Evolutionary conservation across 2,329 filamentous ascomycete genomes (phyloP), one percentile per base, ranked within the genome.

Genomic region (Verticillium longisporum): DNA sequence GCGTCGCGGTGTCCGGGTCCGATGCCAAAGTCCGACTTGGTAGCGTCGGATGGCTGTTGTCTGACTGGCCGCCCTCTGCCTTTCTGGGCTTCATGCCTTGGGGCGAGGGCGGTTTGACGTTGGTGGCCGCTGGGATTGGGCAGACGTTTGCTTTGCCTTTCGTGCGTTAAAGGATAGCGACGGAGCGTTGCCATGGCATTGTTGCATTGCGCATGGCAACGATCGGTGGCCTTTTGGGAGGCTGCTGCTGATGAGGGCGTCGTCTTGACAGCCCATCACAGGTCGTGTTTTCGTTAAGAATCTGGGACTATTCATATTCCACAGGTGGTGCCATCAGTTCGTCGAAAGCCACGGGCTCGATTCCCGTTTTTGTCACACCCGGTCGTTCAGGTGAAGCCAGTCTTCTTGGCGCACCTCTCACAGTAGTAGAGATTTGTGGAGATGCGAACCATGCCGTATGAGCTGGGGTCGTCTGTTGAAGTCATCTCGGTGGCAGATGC

Each of bases 341-440:
- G 45, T 50, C 18, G 45, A 50, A 21, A 41, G 45, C 45, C 18
- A 18, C 18, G 45, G 45, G 45, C n/a, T 26, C 18, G 9, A n/a
- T 37, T 50, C 45, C 45, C 45, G 50, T 26, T 50, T 18, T 26
- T n/a, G n/a, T n/a, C 45, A n/a, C n/a, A 10, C n/a, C 45, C 2
- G 56, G 31, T 37, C 41, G 54, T 67, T 82, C 80, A 87, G 71
- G 81, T 83, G 73, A 87, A 88, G 67, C 85, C 86, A 36, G 86
- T 83, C 71, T 85, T 83, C 69, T 80, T 83, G 62, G 86, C 86
- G 70, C 86, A 88, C 38, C 83, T 79, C 62, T 82, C 78, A 74
- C 86, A 88, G 73, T 88, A 88, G 76, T 88, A 88, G 63, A 88
- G 81, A 72, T 86, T 86, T 71, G 84, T 82, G 1, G 84, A 84